Evolutionary conservation across 2,329 filamentous ascomycete genomes (phyloP).

Genomic region (Teratosphaeria viscida): DNA sequence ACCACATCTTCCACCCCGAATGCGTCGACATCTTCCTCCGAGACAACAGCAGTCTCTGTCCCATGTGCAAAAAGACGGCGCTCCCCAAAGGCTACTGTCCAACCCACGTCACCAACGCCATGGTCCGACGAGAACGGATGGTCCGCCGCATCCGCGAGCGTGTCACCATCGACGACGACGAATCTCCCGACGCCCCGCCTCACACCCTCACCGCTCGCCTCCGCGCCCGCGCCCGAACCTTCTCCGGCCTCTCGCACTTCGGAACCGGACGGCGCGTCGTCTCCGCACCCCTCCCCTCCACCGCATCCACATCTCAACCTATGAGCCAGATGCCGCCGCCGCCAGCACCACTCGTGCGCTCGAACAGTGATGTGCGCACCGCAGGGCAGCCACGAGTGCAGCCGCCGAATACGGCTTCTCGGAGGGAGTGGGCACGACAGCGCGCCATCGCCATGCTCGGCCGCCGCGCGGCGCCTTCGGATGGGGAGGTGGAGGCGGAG

Average conservation of each 20-base stretch:
- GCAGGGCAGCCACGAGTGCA: slow-evolving; percentile 1
- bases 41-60: slow-evolving; percentile 74
- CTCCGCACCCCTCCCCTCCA: not conserved
- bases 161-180: not conserved
- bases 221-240: not conserved
- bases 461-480: slow-evolving; percentile 10
- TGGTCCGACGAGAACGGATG: slow-evolving; percentile 72
- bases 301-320: not conserved
- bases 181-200: not conserved
- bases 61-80: slow-evolving; percentile 78
- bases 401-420: slow-evolving; percentile 16
- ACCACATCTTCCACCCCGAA: slow-evolving; percentile 85
- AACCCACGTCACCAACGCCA: slow-evolving; percentile 63
- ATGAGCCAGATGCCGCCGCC: slow-evolving; percentile 1
- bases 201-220: too few species aligned
- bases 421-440: slow-evolving; percentile 37
- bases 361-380: not conserved
- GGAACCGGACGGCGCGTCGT: not conserved
- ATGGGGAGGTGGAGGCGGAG: slow-evolving; percentile 22
- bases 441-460: slow-evolving; percentile 36
- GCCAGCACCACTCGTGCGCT: slow-evolving; percentile 1
- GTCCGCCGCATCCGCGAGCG: slow-evolving; percentile 51
- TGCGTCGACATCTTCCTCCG: slow-evolving; percentile 82
- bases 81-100: slow-evolving; percentile 54
- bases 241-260: not conserved